Base-by-base conservation (phyloP, 352 stramenopile genomes). In the Blastocystis sp. region DNA sequence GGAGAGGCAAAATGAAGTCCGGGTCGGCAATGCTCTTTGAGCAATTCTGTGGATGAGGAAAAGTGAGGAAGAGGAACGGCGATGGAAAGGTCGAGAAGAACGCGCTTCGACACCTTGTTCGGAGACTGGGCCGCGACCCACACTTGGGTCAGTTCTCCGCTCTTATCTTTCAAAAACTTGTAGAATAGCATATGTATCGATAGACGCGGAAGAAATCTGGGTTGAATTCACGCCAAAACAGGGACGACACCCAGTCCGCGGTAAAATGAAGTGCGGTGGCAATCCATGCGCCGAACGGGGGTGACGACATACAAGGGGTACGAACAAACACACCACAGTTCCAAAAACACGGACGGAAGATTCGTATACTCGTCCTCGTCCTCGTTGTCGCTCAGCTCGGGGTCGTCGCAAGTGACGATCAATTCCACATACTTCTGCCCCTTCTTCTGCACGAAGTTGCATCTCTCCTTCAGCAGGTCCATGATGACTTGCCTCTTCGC, bases 111-210 rank as follows among this genome's bases (percentile, higher is more conserved):
- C 14, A 62, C 28, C 52, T 74, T 81, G 61, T 62, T 81, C 23
- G 53, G 28, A 5, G 28, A 81, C 23, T 74, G 34, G n/a, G 71
- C 52, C 19, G 71, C 71, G 4, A 81, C 14, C 4, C 41, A 81
- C 10, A 81, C n/a, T 81, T 81, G 38, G 4, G 9, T 69, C 5
- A 81, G 41, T 38, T 19, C 61, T 66, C 71, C 71, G 14, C 62
- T 81, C 61, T 81, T 74, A 38, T 64, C 61, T 7, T 70, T 70
- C 53, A 74, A 23, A 69, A 81, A 64, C n/a, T 64, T 81, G 53
- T 64, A 81, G 52, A 64, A 81, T 28, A 81, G 61, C 71, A 81
- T 81, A 23, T 81, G 53, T 81, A 81, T 81, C 71, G 21, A 64
- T 64, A n/a, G 21, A 21, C n/a, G 21, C 21, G 59, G n/a, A 23